These are phyloP conservation scores for Jamesozyma piceae DNA, from an alignment of 805 yeast species.

Conservation along the genomic window DNA sequence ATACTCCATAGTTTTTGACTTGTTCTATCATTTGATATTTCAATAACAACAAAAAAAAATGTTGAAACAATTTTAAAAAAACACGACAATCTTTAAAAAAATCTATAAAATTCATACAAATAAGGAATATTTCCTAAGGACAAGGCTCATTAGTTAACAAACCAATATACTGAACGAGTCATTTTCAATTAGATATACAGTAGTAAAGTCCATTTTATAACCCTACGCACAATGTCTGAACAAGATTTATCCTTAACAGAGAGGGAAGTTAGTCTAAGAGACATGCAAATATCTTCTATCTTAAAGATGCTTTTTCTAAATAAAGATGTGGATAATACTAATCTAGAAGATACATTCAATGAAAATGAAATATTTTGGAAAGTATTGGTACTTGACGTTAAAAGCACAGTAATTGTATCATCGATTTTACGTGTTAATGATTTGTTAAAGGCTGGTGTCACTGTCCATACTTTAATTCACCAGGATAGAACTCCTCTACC, in stretches of 20 bases:
- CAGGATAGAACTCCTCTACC: conserved; percentile 74
- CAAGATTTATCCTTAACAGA: neutral
- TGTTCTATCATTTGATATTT: too few relatives aligned
- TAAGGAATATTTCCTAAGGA: too few relatives aligned
- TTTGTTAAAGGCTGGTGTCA: conserved; percentile 79
- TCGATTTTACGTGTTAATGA: conserved; percentile 91
- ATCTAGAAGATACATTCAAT: conserved; percentile 44
- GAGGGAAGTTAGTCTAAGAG: conserved; percentile 29
- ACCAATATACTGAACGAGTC: neutral
- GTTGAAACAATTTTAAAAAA: neutral
- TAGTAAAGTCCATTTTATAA: neutral
- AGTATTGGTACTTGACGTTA: conserved; percentile 70
- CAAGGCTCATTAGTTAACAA: too few relatives aligned
- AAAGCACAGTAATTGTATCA: conserved; percentile 78
- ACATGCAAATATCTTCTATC: conserved; percentile 37
- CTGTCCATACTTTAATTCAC: conserved; percentile 71
- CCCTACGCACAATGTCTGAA: neutral
- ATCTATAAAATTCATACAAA: too few relatives aligned
- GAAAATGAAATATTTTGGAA: conserved; percentile 80
- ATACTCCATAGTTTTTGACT: too few relatives aligned
- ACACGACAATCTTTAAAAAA: neutral
- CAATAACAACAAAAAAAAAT: neutral
- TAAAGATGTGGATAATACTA: conserved; percentile 43
- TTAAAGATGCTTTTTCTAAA: conserved; percentile 84
- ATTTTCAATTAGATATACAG: neutral